phyloP scores from a whole-genome alignment of 1,284 basidiomycete genomes.

The Athelia psychrophila region DNA sequence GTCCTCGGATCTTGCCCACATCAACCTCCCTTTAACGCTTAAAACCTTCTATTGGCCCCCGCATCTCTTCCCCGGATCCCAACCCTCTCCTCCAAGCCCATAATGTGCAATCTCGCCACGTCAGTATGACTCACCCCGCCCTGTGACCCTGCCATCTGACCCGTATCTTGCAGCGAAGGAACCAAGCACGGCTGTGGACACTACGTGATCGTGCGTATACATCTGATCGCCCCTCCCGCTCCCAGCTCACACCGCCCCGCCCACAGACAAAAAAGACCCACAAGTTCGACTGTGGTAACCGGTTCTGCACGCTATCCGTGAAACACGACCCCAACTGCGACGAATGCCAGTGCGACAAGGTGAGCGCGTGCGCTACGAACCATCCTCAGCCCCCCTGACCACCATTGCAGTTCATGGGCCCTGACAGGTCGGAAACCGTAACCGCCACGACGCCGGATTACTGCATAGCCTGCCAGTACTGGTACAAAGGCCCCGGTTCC shows the following conservation, averaged over 20 bases:
- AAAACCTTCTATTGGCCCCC: not conserved
- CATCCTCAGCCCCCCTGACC: constrained; percentile 2
- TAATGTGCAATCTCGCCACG: constrained; percentile 78
- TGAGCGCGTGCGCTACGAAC: constrained; percentile 15
- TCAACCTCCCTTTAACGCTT: not conserved
- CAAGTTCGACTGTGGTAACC: constrained; percentile 61
- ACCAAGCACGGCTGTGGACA: constrained; percentile 74
- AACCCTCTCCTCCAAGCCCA: not conserved
- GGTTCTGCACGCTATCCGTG: constrained; percentile 56
- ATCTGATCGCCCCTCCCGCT: constrained; percentile 1
- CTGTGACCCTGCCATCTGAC: constrained; percentile 10
- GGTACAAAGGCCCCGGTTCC: constrained; percentile 48
- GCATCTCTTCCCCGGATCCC: not conserved
- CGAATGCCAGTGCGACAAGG: constrained; percentile 55
- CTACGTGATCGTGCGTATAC: constrained; percentile 46
- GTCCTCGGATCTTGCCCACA: too few relatives aligned
- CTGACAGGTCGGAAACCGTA: constrained; percentile 61
- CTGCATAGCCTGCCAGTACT: constrained; percentile 46
- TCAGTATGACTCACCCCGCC: constrained; percentile 32
- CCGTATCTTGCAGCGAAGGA: constrained; percentile 55
- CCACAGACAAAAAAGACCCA: constrained; percentile 52
- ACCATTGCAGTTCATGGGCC: constrained; percentile 59
- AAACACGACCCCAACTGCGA: constrained; percentile 50
- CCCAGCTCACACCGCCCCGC: constrained; percentile 12
- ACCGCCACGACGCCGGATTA: constrained; percentile 50